Evolutionary conservation across 371 early-diverging fungal species (phyloP), one percentile per base, ranked within the genome.

Genomic region (Nosema granulosis): DNA sequence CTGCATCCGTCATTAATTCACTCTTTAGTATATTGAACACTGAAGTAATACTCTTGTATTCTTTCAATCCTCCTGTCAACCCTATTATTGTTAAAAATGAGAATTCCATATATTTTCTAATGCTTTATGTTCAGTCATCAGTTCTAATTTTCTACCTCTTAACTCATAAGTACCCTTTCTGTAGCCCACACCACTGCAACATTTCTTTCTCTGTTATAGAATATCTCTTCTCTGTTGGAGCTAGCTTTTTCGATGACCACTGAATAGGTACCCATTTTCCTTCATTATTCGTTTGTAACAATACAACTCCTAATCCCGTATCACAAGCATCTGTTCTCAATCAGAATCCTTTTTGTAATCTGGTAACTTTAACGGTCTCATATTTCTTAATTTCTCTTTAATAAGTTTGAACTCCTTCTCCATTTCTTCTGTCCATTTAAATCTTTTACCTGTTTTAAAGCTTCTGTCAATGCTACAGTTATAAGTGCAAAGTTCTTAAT

Each of bases 81-180:
- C 61, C 78, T 69, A n/a, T 9, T 9, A 22, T 56, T 57, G 32
- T 52, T 32, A 37, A 68, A 69, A 16, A 28, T 20, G 29, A 32
- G 72, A 79, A 24, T 79, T 70, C 76, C 29, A 38, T 1, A 79
- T 51, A 18, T 59, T 13, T 43, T 1, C 54, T 76, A 80, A 28
- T 20, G 80, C 71, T 76, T 76, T 76, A 62, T 82, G 80, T 52
- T 82, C 82, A 1, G 82, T 82, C 34, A 29, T 52, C 32, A 82
- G 3, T 52, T 20, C 58, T 49, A 79, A 82, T 52, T 26, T 67
- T 49, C 49, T 70, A 34, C 72, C 80, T 67, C 29, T 58, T 31
- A 80, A 50, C 6, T 76, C 29, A 59, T 76, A 72, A 43, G 62
- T 67, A 63, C 75, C 70, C 49, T 79, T 71, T 82, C 59, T 11